Evolutionary conservation across 2,329 filamentous ascomycete species (phyloP).

Genomic region (Parastagonospora nodorum): DNA sequence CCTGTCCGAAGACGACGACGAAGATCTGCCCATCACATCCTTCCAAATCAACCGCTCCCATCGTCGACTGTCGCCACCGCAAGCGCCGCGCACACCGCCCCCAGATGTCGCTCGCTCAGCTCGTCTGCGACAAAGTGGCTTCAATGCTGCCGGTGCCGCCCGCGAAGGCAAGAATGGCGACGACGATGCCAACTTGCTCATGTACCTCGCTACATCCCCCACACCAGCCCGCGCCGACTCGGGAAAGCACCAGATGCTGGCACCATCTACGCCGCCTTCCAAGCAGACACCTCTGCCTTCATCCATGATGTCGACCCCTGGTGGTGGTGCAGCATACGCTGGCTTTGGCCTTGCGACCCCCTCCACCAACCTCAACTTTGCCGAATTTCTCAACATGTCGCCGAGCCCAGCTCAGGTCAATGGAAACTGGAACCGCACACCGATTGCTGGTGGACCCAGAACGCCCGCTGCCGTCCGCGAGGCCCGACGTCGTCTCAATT

Average conservation of each 20-base stretch:
- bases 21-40: slow-evolving; percentile 76
- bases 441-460: slow-evolving; percentile 56
- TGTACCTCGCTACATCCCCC: slow-evolving; percentile 89
- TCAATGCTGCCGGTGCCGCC: slow-evolving; percentile 46
- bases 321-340: slow-evolving; percentile 64
- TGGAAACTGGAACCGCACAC: slow-evolving; percentile 72
- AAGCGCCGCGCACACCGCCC: slow-evolving; percentile 49
- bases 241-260: slow-evolving; percentile 53
- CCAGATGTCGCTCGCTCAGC: slow-evolving; percentile 47
- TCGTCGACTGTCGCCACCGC: slow-evolving; percentile 77
- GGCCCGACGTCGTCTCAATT: slow-evolving; percentile 77
- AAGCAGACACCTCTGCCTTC: slow-evolving; percentile 69
- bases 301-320: slow-evolving; percentile 88
- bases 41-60: slow-evolving; percentile 65
- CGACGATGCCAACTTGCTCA: slow-evolving; percentile 82
- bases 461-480: slow-evolving; percentile 73
- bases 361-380: slow-evolving; percentile 86
- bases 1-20: slow-evolving; percentile 79
- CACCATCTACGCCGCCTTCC: slow-evolving; percentile 61
- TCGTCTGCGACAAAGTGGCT: slow-evolving; percentile 47
- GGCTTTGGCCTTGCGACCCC: slow-evolving; percentile 74
- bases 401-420: slow-evolving; percentile 81
- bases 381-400: slow-evolving; percentile 96
- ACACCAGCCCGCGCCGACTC: slow-evolving; percentile 71
- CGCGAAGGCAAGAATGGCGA: slow-evolving; percentile 66